phyloP scores from a whole-genome alignment of 306 rosid species.

The Ceratonia siliqua region DNA sequence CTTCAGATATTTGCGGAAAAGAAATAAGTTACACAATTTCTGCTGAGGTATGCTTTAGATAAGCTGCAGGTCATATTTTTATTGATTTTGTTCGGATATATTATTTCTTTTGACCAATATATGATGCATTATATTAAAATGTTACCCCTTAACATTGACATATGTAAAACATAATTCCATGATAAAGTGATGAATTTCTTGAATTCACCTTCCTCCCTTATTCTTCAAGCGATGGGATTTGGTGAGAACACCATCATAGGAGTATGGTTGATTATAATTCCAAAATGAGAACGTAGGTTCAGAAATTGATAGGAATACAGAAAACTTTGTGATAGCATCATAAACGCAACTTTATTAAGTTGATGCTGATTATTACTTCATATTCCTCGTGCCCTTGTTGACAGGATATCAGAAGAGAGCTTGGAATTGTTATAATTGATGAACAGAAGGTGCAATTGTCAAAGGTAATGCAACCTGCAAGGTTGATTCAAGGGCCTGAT shows the following conservation, averaged over 20 bases:
- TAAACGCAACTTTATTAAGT: not conserved
- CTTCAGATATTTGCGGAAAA: constrained; percentile 28
- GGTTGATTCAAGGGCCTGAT: not conserved
- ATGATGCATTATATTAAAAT: not conserved
- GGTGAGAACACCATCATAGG: not conserved
- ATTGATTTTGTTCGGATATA: not conserved
- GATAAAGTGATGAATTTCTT: not conserved
- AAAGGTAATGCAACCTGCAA: constrained; percentile 40
- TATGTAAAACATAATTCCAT: not conserved
- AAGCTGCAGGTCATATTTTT: not conserved
- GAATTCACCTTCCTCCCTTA: not conserved
- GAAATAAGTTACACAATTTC: constrained; percentile 36
- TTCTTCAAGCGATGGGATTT: not conserved
- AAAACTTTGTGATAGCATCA: not conserved
- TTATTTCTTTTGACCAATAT: not conserved
- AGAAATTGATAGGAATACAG: not conserved
- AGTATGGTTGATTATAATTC: constrained; percentile 2
- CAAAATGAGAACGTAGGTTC: not conserved
- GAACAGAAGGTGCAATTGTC: constrained; percentile 39
- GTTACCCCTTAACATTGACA: not conserved
- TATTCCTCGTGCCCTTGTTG: constrained; percentile 19
- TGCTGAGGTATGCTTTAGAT: constrained; percentile 39
- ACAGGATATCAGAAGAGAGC: constrained; percentile 54
- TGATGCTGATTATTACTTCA: not conserved
- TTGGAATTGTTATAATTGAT: constrained; percentile 41